Evolutionary conservation across 2,329 filamentous ascomycete genomes (phyloP), one percentile per base, ranked within the genome.

Genomic region (Aspergillus ochraceoroseus): DNA sequence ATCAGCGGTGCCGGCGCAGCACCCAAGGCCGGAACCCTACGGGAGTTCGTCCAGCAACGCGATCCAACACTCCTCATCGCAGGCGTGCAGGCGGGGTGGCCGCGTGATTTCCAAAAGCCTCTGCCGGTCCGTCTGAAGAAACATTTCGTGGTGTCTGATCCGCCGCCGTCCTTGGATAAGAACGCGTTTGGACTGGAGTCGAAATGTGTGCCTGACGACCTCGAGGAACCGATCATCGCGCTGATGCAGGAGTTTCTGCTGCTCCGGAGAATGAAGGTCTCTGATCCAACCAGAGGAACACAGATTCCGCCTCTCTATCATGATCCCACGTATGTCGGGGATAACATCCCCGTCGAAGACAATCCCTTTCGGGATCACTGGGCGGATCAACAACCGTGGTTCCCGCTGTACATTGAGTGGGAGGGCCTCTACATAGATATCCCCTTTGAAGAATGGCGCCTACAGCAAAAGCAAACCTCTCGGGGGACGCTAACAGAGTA

Each of bases 361-460:
- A 18, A 32, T 19, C 22, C 22, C 6, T 18, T 54, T 41, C 45
- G 64, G 2, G 63, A 66, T 38, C 49, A 38, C 2, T 68, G 64
- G 65, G 48, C 41, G 2, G 36, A 31, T 12, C 20, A 44, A 0
- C 66, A 72, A 40, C 60, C 66, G 0, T 71, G 61, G 60, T 62
- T 62, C 14, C 68, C 70, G 0, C 54, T 72, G 0, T 73, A 61
- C 17, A 35, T 64, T 0, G 70, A 73, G 47, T 73, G 69, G 69
- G 67, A 71, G 38, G 61, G 51, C 1, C 58, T 66, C 33, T 73
- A 72, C 42, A 59, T 52, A 4, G 65, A 72, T 43, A 51, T 71
- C 4, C 55, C 57, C 0, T 63, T 54, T 22, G 43, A 58, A 0
- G 37, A 53, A 3, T 70, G 66, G 64, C 34, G 42, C 2, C 39